Conservation (phyloP, 2,329 filamentous ascomycete species). For the Ceratocystis eucalypticola region DNA sequence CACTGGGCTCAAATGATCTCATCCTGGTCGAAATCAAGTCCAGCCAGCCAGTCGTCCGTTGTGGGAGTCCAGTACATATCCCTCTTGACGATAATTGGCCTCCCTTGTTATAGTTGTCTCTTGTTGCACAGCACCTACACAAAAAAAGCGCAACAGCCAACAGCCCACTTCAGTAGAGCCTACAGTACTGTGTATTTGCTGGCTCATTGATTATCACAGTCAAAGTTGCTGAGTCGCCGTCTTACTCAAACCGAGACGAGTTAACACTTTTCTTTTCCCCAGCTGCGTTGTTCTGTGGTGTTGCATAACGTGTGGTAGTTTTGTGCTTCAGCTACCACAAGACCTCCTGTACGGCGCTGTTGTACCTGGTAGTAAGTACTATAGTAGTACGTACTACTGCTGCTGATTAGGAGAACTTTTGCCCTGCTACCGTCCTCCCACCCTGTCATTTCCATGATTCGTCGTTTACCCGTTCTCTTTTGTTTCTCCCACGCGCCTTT, state of each 20-base stretch:
- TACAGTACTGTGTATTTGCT: not conserved
- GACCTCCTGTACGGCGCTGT: not conserved
- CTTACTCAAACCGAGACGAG: not conserved
- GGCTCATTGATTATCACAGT: not conserved
- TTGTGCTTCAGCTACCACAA: not conserved
- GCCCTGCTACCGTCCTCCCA: not conserved
- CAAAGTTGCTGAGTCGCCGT: not conserved
- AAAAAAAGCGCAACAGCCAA: not conserved
- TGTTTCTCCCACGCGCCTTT: constrained; percentile 2
- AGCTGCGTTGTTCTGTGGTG: not conserved
- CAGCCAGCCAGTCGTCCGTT: not conserved
- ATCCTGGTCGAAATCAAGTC: not conserved
- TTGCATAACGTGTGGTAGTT: constrained; percentile 1
- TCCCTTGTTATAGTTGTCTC: not conserved
- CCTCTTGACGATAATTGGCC: not conserved
- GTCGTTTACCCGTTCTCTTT: not conserved
- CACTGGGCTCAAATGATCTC: not conserved
- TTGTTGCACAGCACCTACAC: constrained; percentile 4
- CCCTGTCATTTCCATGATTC: constrained; percentile 5
- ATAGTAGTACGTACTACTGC: not conserved
- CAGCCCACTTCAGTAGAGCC: not conserved
- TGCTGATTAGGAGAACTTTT: not conserved
- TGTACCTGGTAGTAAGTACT: not conserved
- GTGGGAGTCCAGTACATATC: not conserved
- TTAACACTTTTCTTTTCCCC: not conserved